Evolutionary conservation across 2,329 filamentous ascomycete species (phyloP).

Genomic region (Ophiostoma tasmaniense): DNA sequence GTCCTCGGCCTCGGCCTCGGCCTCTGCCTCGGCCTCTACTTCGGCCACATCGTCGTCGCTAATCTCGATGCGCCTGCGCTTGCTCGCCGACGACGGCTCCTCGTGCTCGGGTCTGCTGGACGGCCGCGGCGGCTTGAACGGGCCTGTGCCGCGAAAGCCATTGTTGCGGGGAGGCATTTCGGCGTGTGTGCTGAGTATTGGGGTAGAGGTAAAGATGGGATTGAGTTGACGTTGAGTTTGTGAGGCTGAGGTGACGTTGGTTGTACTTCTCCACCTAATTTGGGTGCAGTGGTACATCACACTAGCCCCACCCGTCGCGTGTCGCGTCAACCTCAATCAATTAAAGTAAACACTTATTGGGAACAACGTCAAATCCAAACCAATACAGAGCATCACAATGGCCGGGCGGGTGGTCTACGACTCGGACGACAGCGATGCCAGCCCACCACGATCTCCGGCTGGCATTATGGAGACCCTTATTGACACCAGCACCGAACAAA

Average conservation of each 20-base stretch:
- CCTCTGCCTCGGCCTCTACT: neutral
- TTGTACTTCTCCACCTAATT: neutral
- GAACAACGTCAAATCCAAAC: neutral
- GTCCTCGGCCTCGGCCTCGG: neutral
- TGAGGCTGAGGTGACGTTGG: neutral
- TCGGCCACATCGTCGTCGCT: constrained; percentile 9
- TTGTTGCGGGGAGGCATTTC: constrained; percentile 1
- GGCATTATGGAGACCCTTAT: constrained; percentile 1
- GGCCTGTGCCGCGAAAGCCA: constrained; percentile 14
- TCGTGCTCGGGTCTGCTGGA: neutral
- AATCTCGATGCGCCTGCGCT: constrained; percentile 2
- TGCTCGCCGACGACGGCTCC: neutral
- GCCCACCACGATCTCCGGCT: constrained; percentile 18
- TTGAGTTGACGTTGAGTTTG: neutral
- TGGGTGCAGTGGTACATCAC: neutral
- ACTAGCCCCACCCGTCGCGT: constrained; percentile 4
- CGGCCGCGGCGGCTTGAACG: constrained; percentile 18
- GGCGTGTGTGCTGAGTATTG: neutral
- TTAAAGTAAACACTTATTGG: neutral
- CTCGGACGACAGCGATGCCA: constrained; percentile 16
- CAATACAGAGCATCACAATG: neutral
- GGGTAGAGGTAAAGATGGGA: neutral
- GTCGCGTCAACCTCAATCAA: neutral
- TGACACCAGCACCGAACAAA: neutral
- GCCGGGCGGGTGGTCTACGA: constrained; percentile 5